phyloP scores from a whole-genome alignment of 129 eudicot species.

The Flaveria robusta region DNA sequence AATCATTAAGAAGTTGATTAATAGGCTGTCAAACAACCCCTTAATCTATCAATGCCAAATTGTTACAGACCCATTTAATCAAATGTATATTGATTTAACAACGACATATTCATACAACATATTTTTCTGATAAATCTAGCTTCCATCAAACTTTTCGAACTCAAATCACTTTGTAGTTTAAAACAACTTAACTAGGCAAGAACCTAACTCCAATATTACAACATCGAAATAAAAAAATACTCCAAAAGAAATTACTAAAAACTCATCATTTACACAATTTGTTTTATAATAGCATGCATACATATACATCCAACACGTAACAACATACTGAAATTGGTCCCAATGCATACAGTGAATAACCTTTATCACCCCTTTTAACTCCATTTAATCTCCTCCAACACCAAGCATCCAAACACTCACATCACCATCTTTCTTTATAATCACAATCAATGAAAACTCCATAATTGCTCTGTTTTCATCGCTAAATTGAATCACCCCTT shows the following conservation, averaged over 20 bases:
- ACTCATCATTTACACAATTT: constrained; percentile 3
- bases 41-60: too few relatives aligned
- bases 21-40: too few relatives aligned
- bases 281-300: constrained; percentile 34
- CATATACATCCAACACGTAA: constrained; percentile 23
- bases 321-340: constrained; percentile 29
- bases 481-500: constrained; percentile 14
- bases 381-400: constrained; percentile 32
- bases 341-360: constrained; percentile 12
- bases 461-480: constrained; percentile 22
- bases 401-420: constrained; percentile 36
- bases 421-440: constrained; percentile 27
- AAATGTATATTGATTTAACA: too few relatives aligned
- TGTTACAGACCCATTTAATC: too few relatives aligned
- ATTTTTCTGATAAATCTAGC: too few relatives aligned
- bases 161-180: too few relatives aligned
- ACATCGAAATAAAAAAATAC: too few relatives aligned
- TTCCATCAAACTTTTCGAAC: too few relatives aligned
- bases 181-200: too few relatives aligned
- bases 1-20: too few relatives aligned
- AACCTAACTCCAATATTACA: too few relatives aligned
- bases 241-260: neutral
- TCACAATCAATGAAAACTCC: constrained; percentile 20
- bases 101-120: too few relatives aligned
- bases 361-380: constrained; percentile 9